These are phyloP conservation scores for Tylopilus cervinicoccineus DNA, from an alignment of 768 basidiomycete genomes.

Conservation along the genomic window DNA sequence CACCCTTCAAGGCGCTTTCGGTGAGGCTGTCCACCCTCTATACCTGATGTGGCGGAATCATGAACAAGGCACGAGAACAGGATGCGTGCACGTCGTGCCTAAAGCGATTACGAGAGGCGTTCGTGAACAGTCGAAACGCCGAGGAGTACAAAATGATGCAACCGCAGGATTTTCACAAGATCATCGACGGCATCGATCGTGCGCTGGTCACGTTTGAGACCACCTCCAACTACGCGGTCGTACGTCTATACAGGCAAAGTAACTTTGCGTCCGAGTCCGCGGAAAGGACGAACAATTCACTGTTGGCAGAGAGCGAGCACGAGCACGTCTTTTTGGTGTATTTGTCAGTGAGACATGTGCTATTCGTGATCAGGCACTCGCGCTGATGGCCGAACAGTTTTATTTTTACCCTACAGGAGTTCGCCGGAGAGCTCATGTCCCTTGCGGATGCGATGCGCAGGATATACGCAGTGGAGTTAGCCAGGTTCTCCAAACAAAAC, in stretches of 20 bases:
- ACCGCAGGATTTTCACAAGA: constrained; percentile 58
- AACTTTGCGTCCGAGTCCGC: constrained; percentile 27
- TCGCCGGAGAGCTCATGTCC: constrained; percentile 75
- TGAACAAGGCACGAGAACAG: constrained; percentile 33
- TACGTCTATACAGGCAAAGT: constrained; percentile 65
- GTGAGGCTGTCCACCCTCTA: constrained; percentile 39
- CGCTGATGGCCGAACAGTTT: constrained; percentile 53
- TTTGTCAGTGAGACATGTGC: constrained; percentile 57
- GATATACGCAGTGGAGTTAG: constrained; percentile 66
- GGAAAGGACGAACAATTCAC: constrained; percentile 27
- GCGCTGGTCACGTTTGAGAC: constrained; percentile 74
- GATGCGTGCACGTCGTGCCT: constrained; percentile 57
- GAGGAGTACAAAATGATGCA: constrained; percentile 35
- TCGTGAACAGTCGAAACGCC: constrained; percentile 41
- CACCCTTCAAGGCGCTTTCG: constrained; percentile 69
- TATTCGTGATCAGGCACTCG: background rate
- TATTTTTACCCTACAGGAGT: constrained; percentile 95
- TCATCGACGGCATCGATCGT: constrained; percentile 62
- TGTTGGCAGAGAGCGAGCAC: constrained; percentile 50
- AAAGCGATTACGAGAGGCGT: constrained; percentile 60
- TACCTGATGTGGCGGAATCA: background rate
- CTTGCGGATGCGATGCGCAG: constrained; percentile 82
- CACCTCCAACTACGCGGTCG: constrained; percentile 79
- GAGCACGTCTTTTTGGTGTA: constrained; percentile 89
- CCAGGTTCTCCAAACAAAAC: constrained; percentile 31